Conservation (phyloP, 306 rosid species). For the Pueraria montana region DNA sequence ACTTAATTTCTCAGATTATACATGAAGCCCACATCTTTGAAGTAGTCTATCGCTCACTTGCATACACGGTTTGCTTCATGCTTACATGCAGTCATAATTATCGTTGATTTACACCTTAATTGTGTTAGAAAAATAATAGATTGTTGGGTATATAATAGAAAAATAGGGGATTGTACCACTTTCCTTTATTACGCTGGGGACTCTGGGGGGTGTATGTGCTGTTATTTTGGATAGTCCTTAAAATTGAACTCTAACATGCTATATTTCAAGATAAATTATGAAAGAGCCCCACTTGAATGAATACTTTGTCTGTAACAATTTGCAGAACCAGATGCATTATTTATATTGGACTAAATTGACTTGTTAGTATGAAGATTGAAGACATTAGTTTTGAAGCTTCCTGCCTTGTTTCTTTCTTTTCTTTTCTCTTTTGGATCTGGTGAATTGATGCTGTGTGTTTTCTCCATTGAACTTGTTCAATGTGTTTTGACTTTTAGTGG, state of each 20-base stretch:
- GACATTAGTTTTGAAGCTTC: neutral
- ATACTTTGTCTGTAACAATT: constrained; percentile 8
- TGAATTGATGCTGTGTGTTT: constrained; percentile 20
- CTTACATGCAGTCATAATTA: neutral
- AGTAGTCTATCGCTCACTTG: constrained; percentile 11
- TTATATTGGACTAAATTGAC: neutral
- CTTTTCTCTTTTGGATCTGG: neutral
- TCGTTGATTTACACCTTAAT: constrained; percentile 17
- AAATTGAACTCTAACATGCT: neutral
- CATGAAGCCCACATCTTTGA: neutral
- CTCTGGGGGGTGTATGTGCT: neutral
- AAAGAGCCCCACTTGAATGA: constrained; percentile 2
- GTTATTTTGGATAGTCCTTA: constrained; percentile 10
- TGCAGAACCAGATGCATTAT: neutral
- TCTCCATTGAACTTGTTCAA: neutral
- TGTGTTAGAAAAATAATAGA: constrained; percentile 7
- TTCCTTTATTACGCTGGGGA: neutral
- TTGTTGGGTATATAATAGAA: constrained; percentile 9
- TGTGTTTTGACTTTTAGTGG: neutral
- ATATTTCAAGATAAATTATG: constrained; percentile 15
- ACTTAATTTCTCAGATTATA: neutral
- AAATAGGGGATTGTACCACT: constrained; percentile 13
- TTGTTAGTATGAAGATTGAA: neutral
- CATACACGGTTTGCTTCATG: neutral
- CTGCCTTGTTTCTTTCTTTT: neutral